These are phyloP conservation scores for Begonia fuchsioides DNA, from an alignment of 306 rosid species.

Conservation along the genomic window DNA sequence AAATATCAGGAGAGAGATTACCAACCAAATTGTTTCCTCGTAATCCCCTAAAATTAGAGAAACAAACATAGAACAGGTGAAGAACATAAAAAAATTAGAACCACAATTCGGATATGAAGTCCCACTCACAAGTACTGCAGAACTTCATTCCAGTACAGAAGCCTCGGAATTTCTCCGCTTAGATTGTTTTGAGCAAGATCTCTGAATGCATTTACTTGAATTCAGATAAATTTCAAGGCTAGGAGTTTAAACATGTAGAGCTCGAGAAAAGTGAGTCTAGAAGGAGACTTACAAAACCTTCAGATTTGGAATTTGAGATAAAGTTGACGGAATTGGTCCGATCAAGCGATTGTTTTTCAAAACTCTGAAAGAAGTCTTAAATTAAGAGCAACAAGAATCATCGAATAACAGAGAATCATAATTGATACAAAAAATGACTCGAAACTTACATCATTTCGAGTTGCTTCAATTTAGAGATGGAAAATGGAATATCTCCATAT, in stretches of 20 bases:
- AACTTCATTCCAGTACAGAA: slow-evolving; percentile 96
- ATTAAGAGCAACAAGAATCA: background rate
- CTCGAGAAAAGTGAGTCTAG: background rate
- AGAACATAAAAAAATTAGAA: background rate
- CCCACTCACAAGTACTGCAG: slow-evolving; percentile 83
- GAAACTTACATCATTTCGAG: slow-evolving; percentile 65
- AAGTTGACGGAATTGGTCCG: slow-evolving; percentile 91
- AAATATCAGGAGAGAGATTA: slow-evolving; percentile 79
- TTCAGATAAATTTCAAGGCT: no score
- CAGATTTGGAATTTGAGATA: slow-evolving; percentile 97
- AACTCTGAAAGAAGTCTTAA: slow-evolving; percentile 24
- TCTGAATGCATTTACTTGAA: slow-evolving; percentile 17
- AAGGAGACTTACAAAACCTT: slow-evolving; percentile 60
- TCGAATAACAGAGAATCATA: background rate
- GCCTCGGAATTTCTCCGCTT: slow-evolving; percentile 95
- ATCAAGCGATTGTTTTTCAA: slow-evolving; percentile 69
- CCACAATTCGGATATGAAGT: background rate
- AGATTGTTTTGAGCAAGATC: slow-evolving; percentile 89
- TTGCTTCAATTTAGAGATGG: slow-evolving; percentile 81
- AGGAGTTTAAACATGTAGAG: no score
- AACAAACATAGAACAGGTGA: background rate
- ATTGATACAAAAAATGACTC: background rate
- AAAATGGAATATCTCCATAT: slow-evolving; percentile 86
- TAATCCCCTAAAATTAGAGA: slow-evolving; percentile 43
- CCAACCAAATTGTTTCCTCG: slow-evolving; percentile 89